Evolutionary conservation across 1,284 basidiomycete genomes (phyloP).

Genomic region (Taiwanofungus camphoratus): DNA sequence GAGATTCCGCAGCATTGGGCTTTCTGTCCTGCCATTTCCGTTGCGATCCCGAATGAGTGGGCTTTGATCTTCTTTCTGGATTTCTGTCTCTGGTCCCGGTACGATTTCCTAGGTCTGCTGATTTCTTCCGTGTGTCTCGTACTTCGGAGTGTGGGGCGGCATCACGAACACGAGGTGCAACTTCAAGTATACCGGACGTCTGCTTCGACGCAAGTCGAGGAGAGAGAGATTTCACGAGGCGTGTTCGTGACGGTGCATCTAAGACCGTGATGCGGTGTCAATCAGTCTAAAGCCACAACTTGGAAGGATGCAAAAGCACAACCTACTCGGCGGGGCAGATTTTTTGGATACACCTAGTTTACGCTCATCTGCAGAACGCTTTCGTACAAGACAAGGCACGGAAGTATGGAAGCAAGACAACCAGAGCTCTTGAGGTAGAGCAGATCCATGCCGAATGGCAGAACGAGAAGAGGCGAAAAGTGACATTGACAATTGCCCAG

Average conservation of each 20-base stretch:
- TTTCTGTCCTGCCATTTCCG: background rate
- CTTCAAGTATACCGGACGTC: slow-evolving; percentile 4
- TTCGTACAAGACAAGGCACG: background rate
- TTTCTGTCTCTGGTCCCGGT: background rate
- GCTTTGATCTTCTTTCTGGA: background rate
- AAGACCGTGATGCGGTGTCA: background rate
- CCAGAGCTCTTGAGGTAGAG: slow-evolving; percentile 4
- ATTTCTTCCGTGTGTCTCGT: slow-evolving; percentile 2
- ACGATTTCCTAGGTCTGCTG: background rate
- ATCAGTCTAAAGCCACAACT: background rate
- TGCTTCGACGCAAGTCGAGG: slow-evolving; percentile 4
- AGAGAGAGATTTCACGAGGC: slow-evolving; percentile 12
- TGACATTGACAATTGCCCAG: slow-evolving; percentile 3
- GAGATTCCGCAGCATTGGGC: background rate
- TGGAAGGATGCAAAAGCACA: background rate
- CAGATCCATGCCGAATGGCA: slow-evolving; percentile 1
- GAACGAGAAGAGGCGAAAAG: slow-evolving; percentile 9
- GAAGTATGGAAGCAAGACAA: slow-evolving; percentile 8
- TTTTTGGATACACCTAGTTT: background rate
- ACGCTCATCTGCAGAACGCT: too few species aligned
- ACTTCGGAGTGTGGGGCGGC: slow-evolving; percentile 24
- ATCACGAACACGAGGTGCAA: slow-evolving; percentile 20
- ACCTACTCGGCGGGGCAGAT: slow-evolving; percentile 1
- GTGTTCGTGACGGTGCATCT: slow-evolving; percentile 11
- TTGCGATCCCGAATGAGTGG: too few species aligned